These are phyloP conservation scores for Hanseniaspora jakobsenii DNA, from an alignment of 805 yeast species.

Conservation along the genomic window DNA sequence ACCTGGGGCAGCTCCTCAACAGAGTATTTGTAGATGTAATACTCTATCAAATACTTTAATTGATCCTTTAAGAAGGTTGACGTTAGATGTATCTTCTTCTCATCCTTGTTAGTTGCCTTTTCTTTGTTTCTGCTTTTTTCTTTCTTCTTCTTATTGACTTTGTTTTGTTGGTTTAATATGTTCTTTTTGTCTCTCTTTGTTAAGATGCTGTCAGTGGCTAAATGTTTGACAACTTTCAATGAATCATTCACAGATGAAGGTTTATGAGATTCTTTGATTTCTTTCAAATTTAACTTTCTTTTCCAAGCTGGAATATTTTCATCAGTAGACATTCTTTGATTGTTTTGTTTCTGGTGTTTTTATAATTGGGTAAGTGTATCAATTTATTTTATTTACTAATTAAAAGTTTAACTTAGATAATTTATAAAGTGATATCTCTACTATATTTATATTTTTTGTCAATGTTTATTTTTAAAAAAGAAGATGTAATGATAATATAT, in stretches of 20 bases:
- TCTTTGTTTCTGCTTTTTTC: slow-evolving; percentile 25
- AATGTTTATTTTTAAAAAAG: no score
- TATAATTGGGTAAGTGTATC: not conserved
- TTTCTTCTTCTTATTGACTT: slow-evolving; percentile 16
- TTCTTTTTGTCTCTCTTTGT: slow-evolving; percentile 25
- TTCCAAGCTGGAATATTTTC: slow-evolving; percentile 30
- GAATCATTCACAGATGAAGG: slow-evolving; percentile 24
- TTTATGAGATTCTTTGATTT: slow-evolving; percentile 15
- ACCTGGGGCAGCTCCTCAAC: slow-evolving; percentile 20
- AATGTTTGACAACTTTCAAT: slow-evolving; percentile 28
- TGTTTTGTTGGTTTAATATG: slow-evolving; percentile 17
- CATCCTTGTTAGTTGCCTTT: slow-evolving; percentile 17
- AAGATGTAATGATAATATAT: no score
- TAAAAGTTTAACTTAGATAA: no score
- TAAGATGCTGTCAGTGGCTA: slow-evolving; percentile 26
- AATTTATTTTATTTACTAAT: no score
- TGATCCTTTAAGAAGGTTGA: slow-evolving; percentile 26
- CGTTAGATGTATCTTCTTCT: slow-evolving; percentile 14
- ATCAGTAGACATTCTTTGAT: slow-evolving; percentile 10
- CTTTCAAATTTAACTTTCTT: slow-evolving; percentile 22
- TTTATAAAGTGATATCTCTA: no score
- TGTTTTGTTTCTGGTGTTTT: not conserved
- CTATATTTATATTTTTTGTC: no score
- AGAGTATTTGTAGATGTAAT: slow-evolving; percentile 22
- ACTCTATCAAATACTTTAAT: slow-evolving; percentile 27